Evolutionary conservation across 768 basidiomycete species (phyloP).

Genomic region (Pleurotus djamor): DNA sequence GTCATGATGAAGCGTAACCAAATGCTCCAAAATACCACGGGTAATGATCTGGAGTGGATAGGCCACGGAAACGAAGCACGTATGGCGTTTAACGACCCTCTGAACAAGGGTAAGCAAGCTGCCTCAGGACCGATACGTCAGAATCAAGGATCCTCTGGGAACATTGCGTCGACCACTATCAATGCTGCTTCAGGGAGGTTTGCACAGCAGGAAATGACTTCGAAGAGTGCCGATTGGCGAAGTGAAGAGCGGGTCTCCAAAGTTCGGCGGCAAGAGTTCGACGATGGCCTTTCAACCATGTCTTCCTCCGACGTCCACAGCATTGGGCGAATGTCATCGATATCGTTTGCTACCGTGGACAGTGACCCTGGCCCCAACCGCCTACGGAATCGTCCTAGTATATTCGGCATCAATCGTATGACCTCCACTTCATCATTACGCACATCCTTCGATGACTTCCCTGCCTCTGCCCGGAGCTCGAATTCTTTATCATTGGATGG

Average conservation of each 20-base stretch:
- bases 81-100: conserved; percentile 34
- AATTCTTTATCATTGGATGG: conserved; percentile 78
- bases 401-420: conserved; percentile 71
- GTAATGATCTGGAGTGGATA: conserved; percentile 61
- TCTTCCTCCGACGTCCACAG: conserved; percentile 85
- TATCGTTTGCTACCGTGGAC: conserved; percentile 83
- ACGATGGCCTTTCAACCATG: conserved; percentile 85
- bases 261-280: conserved; percentile 78
- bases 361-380: conserved; percentile 82
- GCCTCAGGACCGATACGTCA: conserved; percentile 67
- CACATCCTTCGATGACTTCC: conserved; percentile 72
- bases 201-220: conserved; percentile 25
- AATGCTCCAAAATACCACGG: conserved; percentile 57
- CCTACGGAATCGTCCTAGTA: conserved; percentile 57
- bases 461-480: conserved; percentile 73
- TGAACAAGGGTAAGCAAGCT: conserved; percentile 47
- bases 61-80: conserved; percentile 44
- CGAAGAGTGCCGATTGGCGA: conserved; percentile 39
- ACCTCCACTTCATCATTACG: conserved; percentile 74
- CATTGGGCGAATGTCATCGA: conserved; percentile 68
- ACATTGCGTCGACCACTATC: conserved; percentile 45
- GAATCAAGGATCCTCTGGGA: conserved; percentile 39
- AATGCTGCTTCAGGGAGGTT: conserved; percentile 65
- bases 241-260: conserved; percentile 66
- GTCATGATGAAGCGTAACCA: conserved; percentile 90